Base-by-base conservation (phyloP, 83 land plant species). In the Picea mariana region DNA sequence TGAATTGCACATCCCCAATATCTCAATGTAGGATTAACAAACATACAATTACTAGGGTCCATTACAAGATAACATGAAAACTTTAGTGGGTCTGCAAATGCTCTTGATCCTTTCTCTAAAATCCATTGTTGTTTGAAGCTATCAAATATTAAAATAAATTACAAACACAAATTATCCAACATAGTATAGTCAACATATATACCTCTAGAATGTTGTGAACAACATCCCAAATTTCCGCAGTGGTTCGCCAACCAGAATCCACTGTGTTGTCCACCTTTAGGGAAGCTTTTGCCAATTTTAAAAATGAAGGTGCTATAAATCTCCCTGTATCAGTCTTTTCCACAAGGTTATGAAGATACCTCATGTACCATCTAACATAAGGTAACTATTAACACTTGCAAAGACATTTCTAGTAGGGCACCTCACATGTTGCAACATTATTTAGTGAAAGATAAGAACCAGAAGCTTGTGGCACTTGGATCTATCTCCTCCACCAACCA, bases 1-100 rank as follows among this genome's bases (percentile, higher is more conserved):
- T 97, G 99, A 64, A 92, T 87, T 79, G 98, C 91, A 86, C 98
- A 97, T 6, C 98, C 99, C 99, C 99, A 97, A 80, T 95, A 95
- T 24, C 98, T 94, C 67, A 93, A 38, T 38, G 40, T 38, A 38
- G 40, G 5, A 38, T 38, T 38, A 38, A 38, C 40, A 38, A 38
- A 38, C 40, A 38, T 38, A 38, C 40, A 38, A 38, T 38, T 38
- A 38, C 40, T 38, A 38, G 40, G 40, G 40, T 96, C 89, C 87
- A 94, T 88, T 67, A 91, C 90, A 76, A 97, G 79, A 80, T 85
- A 97, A 89, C 98, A 95, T 2, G 92, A 82, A 69, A 95, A 93
- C 76, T 82, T 89, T 61, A 80, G 81, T 13, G 96, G 89, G 62
- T 95, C 89, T 67, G 85, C 61, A 73, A 93, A 87, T 23, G 86